Evolutionary conservation across 2,329 filamentous ascomycete species (phyloP).

Genomic region (Fusarium protoensiforme): DNA sequence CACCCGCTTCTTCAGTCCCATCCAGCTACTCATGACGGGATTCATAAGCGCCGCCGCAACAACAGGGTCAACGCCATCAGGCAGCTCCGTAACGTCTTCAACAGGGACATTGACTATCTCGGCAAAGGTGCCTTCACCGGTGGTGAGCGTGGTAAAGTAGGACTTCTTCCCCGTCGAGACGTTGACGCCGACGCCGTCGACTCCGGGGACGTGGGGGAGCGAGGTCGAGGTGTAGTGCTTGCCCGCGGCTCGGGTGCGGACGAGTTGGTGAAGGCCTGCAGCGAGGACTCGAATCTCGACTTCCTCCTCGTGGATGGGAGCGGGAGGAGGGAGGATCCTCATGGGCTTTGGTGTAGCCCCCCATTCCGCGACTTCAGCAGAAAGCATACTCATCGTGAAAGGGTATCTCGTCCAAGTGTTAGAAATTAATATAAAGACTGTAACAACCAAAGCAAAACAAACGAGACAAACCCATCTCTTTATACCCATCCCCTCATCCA

Average conservation of each 20-base stretch:
- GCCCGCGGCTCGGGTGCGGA: slow-evolving; percentile 63
- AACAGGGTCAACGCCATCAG: slow-evolving; percentile 57
- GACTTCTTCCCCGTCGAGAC: slow-evolving; percentile 58
- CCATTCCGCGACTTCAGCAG: slow-evolving; percentile 55
- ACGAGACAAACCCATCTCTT: slow-evolving; percentile 10
- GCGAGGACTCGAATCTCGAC: slow-evolving; percentile 64
- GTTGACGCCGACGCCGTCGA: slow-evolving; percentile 63
- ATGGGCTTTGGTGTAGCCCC: slow-evolving; percentile 41
- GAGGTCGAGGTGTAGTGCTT: slow-evolving; percentile 62
- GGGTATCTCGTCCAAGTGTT: background rate
- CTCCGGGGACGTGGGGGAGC: slow-evolving; percentile 63
- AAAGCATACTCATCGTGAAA: slow-evolving; percentile 45
- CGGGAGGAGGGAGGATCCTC: slow-evolving; percentile 49
- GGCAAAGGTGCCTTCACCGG: slow-evolving; percentile 56
- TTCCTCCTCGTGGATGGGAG: slow-evolving; percentile 48
- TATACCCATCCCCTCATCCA: slow-evolving; percentile 11
- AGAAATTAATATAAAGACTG: background rate
- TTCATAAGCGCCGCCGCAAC: slow-evolving; percentile 65
- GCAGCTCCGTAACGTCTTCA: slow-evolving; percentile 52
- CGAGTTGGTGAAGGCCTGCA: slow-evolving; percentile 63
- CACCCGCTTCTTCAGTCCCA: slow-evolving; percentile 62
- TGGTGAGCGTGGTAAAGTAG: slow-evolving; percentile 56
- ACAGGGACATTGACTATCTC: slow-evolving; percentile 61
- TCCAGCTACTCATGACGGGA: slow-evolving; percentile 67
- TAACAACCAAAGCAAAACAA: background rate